Conservation (phyloP, 257 asterid genomes). For the Solanum chilense region DNA sequence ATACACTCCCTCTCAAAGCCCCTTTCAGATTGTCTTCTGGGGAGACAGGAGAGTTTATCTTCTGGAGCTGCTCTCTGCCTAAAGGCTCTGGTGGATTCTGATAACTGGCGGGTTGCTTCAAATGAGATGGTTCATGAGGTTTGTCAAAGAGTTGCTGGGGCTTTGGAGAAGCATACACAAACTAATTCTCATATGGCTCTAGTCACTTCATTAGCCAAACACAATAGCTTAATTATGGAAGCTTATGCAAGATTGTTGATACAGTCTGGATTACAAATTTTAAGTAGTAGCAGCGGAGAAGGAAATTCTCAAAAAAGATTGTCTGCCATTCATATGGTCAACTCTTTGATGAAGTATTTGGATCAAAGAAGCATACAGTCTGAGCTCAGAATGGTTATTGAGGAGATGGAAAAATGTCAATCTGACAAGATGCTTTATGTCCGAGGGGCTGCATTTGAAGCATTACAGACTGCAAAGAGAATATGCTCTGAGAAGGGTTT, state of each 20-base stretch:
- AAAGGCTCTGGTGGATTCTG: slow-evolving; percentile 80
- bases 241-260: slow-evolving; percentile 77
- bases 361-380: slow-evolving; percentile 70
- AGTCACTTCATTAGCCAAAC: slow-evolving; percentile 73
- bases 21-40: slow-evolving; percentile 75
- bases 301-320: slow-evolving; percentile 70
- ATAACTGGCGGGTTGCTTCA: slow-evolving; percentile 87
- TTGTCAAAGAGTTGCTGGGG: slow-evolving; percentile 83
- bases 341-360: slow-evolving; percentile 63
- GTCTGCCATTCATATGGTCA: slow-evolving; percentile 84
- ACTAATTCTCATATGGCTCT: slow-evolving; percentile 77
- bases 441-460: slow-evolving; percentile 89
- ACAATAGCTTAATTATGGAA: slow-evolving; percentile 69
- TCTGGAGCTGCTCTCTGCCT: slow-evolving; percentile 92
- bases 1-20: slow-evolving; percentile 71
- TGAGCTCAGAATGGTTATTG: slow-evolving; percentile 52
- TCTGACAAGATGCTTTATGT: slow-evolving; percentile 74
- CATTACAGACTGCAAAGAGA: slow-evolving; percentile 59
- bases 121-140: slow-evolving; percentile 80
- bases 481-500: slow-evolving; percentile 38
- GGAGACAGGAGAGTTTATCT: slow-evolving; percentile 67
- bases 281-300: slow-evolving; percentile 45
- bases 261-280: slow-evolving; percentile 48
- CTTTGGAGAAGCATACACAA: slow-evolving; percentile 70
- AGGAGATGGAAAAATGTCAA: slow-evolving; percentile 83